phyloP scores from a whole-genome alignment of 352 stramenopile species.

The Globisporangium splendens region DNA sequence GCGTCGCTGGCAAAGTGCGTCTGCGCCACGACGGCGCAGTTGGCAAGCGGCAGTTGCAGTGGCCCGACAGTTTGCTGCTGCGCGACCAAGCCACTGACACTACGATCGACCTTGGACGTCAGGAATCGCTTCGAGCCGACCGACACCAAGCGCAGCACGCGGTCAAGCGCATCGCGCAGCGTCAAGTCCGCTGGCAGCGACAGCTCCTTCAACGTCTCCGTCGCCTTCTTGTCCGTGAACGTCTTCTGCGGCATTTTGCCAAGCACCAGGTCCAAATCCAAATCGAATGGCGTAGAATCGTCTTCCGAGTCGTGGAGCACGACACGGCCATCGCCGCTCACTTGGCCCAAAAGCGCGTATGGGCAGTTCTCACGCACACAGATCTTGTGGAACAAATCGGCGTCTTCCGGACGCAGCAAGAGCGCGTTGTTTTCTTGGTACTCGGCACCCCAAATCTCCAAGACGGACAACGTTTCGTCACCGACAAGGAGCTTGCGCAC shows the following conservation, averaged over 20 bases:
- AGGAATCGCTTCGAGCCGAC: conserved; percentile 98
- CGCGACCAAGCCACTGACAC: conserved; percentile 96
- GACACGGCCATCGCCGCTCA: conserved; percentile 95
- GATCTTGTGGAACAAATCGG: conserved; percentile 93
- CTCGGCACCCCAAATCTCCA: conserved; percentile 99
- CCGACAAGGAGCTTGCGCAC: conserved; percentile 96
- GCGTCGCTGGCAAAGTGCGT: conserved; percentile 87
- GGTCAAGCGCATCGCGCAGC: conserved; percentile 89
- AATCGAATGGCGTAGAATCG: conserved; percentile 93
- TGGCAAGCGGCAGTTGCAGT: conserved; percentile 95
- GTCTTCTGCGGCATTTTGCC: conserved; percentile 99
- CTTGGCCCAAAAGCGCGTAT: conserved; percentile 93
- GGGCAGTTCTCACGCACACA: conserved; percentile 97
- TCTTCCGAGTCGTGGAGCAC: conserved; percentile 95
- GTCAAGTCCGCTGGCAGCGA: conserved; percentile 88
- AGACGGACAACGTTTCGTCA: conserved; percentile 97
- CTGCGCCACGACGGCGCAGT: conserved; percentile 97
- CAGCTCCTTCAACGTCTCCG: conserved; percentile 51
- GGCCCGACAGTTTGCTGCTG: conserved; percentile 99
- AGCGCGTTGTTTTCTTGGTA: conserved; percentile 99
- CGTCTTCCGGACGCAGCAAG: conserved; percentile 89
- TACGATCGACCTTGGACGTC: conserved; percentile 97
- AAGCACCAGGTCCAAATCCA: conserved; percentile 97
- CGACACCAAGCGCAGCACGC: conserved; percentile 93
- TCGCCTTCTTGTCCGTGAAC: conserved; percentile 88